Evolutionary conservation across 2,329 filamentous ascomycete genomes (phyloP).

Genomic region (Tolypocladium tropicale): DNA sequence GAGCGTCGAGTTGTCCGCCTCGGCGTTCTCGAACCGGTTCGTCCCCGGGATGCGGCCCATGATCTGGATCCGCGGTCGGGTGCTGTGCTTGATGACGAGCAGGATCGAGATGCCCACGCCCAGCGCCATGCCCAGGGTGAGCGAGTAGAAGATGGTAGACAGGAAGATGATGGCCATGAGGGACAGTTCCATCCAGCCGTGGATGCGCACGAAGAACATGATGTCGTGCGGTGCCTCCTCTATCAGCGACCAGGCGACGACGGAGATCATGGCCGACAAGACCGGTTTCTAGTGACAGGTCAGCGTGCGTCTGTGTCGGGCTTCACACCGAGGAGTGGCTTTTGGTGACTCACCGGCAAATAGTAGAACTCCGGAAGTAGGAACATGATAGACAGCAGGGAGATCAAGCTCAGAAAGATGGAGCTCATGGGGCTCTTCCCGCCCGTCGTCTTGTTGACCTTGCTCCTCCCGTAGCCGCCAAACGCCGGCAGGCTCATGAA

Average conservation of each 20-base stretch:
- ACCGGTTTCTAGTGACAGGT: slow-evolving; percentile 66
- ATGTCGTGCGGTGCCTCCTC: slow-evolving; percentile 94
- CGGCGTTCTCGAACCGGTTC: slow-evolving; percentile 77
- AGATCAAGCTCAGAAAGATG: slow-evolving; percentile 73
- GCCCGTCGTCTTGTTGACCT: slow-evolving; percentile 87
- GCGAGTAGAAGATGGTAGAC: slow-evolving; percentile 88
- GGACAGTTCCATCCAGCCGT: slow-evolving; percentile 73
- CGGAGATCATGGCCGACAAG: slow-evolving; percentile 85
- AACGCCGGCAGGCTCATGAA: slow-evolving; percentile 92
- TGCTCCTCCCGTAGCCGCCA: slow-evolving; percentile 91
- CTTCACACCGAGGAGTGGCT: no score
- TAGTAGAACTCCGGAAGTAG: slow-evolving; percentile 90
- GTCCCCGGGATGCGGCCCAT: slow-evolving; percentile 80
- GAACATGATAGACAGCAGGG: slow-evolving; percentile 69
- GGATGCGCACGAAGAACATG: slow-evolving; percentile 75
- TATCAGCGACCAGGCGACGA: slow-evolving; percentile 87
- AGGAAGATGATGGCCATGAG: slow-evolving; percentile 88
- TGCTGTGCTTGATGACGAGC: slow-evolving; percentile 81
- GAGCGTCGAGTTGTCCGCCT: slow-evolving; percentile 57
- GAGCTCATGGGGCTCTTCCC: slow-evolving; percentile 91
- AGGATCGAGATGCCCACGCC: slow-evolving; percentile 86
- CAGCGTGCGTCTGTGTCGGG: background rate
- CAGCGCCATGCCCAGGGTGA: slow-evolving; percentile 86
- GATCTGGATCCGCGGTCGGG: slow-evolving; percentile 90
- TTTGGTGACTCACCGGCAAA: slow-evolving; percentile 59